These are phyloP conservation scores for Thielaviopsis populi DNA, from an alignment of 2,329 filamentous ascomycete species.

Conservation along the genomic window DNA sequence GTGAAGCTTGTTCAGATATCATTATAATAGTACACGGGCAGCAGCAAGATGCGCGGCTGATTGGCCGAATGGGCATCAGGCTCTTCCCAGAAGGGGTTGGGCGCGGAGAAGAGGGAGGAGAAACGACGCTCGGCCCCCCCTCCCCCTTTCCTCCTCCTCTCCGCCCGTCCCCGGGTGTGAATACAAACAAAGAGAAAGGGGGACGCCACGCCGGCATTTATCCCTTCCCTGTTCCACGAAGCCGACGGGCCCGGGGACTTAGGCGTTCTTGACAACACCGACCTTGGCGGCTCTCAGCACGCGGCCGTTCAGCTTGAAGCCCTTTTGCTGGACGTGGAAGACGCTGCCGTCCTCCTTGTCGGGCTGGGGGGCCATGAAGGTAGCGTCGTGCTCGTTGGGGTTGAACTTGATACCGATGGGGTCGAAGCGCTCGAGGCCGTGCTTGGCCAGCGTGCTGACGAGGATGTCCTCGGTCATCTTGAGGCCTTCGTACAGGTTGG, in stretches of 20 bases:
- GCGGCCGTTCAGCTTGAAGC: conserved; percentile 83
- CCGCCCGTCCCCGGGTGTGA: background rate
- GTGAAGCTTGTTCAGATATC: conserved; percentile 4
- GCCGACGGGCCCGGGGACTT: conserved; percentile 20
- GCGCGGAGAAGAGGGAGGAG: background rate
- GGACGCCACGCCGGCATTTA: background rate
- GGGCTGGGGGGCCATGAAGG: conserved; percentile 77
- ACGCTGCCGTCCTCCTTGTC: conserved; percentile 83
- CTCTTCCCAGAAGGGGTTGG: background rate
- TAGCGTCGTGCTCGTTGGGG: conserved; percentile 91
- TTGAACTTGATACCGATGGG: conserved; percentile 80
- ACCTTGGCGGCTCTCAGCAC: conserved; percentile 88
- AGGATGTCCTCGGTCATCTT: conserved; percentile 91
- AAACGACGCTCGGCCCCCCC: background rate
- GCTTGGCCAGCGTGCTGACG: conserved; percentile 78
- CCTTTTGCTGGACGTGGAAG: conserved; percentile 89
- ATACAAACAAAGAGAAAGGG: background rate
- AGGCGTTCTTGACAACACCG: conserved; percentile 76
- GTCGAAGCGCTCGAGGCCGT: conserved; percentile 81
- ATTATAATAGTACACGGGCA: conserved; percentile 17
- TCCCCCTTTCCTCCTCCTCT: too few species aligned
- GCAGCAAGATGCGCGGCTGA: background rate
- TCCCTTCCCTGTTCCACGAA: too few species aligned
- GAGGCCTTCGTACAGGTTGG: conserved; percentile 71
- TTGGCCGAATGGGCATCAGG: background rate